Evolutionary conservation across 176 grass and related monocot genomes (phyloP).

Genomic region (Dendrocalamus sinicus): DNA sequence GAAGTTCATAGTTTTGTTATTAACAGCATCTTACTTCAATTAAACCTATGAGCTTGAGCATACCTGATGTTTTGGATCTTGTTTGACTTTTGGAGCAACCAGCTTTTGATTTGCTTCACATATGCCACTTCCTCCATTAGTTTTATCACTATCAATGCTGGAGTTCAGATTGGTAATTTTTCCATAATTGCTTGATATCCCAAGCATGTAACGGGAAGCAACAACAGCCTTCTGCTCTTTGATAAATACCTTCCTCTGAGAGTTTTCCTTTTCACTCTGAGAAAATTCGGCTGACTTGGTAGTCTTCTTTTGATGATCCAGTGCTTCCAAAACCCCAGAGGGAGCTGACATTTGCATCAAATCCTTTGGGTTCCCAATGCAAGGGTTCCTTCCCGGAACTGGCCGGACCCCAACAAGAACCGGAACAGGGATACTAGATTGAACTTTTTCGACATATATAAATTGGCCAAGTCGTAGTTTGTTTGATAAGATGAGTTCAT

Average conservation of each 20-base stretch:
- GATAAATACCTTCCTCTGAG: conserved; percentile 73
- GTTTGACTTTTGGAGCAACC: conserved; percentile 55
- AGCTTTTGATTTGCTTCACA: conserved; percentile 58
- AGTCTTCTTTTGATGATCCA: conserved; percentile 55
- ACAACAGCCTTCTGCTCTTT: conserved; percentile 83
- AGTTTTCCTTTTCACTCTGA: conserved; percentile 82
- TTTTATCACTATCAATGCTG: conserved; percentile 64
- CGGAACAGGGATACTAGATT: conserved; percentile 85
- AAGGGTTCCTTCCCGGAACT: conserved; percentile 91
- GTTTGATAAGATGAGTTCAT: conserved; percentile 93
- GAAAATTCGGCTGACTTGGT: conserved; percentile 65
- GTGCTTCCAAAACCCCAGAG: conserved; percentile 58
- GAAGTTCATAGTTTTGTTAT: not conserved
- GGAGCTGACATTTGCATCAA: conserved; percentile 92
- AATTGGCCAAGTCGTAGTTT: conserved; percentile 97
- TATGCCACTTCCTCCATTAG: conserved; percentile 52
- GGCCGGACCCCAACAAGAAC: conserved; percentile 88
- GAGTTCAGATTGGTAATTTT: conserved; percentile 63
- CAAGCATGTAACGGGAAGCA: conserved; percentile 94
- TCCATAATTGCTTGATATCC: conserved; percentile 69
- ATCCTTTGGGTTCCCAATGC: conserved; percentile 93
- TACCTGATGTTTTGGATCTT: conserved; percentile 83
- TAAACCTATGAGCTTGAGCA: conserved; percentile 33
- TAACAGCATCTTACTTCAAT: conserved; percentile 8
- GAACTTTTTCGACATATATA: conserved; percentile 95